These are phyloP conservation scores for Ganoderma sp. DNA, from an alignment of 1,284 basidiomycete species.

Conservation along the genomic window DNA sequence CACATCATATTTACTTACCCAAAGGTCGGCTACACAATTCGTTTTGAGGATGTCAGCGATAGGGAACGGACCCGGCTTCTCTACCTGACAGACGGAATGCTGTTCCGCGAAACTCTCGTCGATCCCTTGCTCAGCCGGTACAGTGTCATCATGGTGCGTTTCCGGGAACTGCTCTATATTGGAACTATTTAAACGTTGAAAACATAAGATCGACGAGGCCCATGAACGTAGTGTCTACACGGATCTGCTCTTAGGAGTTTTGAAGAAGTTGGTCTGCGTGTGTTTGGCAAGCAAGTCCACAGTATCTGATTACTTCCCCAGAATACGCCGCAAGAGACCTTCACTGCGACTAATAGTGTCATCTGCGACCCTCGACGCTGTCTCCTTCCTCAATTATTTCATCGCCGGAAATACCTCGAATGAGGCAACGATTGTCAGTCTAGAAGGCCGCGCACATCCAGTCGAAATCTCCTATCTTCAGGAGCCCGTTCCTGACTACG, in stretches of 20 bases:
- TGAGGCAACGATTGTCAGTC: conserved; percentile 81
- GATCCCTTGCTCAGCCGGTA: conserved; percentile 90
- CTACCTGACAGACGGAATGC: conserved; percentile 98
- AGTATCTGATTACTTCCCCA: conserved; percentile 33
- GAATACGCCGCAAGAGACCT: conserved; percentile 88
- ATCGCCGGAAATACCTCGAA: conserved; percentile 55
- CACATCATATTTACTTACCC: neutral
- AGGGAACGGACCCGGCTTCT: conserved; percentile 87
- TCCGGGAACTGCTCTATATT: conserved; percentile 10
- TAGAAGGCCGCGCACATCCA: conserved; percentile 93
- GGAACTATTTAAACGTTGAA: conserved; percentile 23
- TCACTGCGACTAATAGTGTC: conserved; percentile 91
- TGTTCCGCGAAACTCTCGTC: conserved; percentile 92
- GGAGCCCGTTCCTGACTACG: conserved; percentile 81
- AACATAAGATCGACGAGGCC: conserved; percentile 87
- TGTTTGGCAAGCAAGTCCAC: neutral
- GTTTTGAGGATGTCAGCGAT: conserved; percentile 93
- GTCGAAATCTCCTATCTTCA: conserved; percentile 84
- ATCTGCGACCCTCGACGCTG: conserved; percentile 94
- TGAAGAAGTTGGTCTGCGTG: conserved; percentile 74
- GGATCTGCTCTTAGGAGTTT: conserved; percentile 88
- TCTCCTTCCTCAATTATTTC: conserved; percentile 90
- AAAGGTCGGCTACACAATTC: conserved; percentile 96
- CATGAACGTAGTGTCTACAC: conserved; percentile 96
- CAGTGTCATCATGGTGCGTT: conserved; percentile 90